Evolutionary conservation across 1,284 basidiomycete genomes (phyloP).

Genomic region (Vanrija pseudolonga): DNA sequence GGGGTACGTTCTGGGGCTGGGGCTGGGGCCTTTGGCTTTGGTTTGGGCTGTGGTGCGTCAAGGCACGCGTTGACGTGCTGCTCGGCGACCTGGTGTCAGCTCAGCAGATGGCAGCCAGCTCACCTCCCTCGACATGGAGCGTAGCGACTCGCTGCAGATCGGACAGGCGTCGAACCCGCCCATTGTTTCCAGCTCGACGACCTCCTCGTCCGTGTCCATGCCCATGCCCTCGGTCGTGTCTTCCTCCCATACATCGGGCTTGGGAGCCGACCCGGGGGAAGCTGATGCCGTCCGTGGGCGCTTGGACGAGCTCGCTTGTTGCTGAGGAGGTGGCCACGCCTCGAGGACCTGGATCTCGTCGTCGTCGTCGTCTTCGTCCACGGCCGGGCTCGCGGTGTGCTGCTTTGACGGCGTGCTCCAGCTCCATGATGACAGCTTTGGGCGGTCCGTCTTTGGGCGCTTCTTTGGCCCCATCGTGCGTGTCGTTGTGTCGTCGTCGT

Average conservation of each 20-base stretch:
- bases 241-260: conserved; percentile 13
- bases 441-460: no score
- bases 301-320: no score
- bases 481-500: no score
- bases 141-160: conserved; percentile 1
- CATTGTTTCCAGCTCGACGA: conserved; percentile 1
- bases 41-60: conserved; percentile 17
- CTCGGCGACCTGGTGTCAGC: conserved; percentile 27
- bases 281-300: no score
- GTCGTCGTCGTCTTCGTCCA: no score
- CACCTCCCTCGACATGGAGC: background rate
- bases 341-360: no score
- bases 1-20: background rate
- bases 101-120: background rate
- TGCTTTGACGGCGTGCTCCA: no score
- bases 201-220: conserved; percentile 42
- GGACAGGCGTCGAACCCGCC: background rate
- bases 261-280: no score
- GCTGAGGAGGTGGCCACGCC: no score
- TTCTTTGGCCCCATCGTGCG: no score
- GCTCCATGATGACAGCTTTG: no score
- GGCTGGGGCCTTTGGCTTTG: background rate
- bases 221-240: conserved; percentile 47
- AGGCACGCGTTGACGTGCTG: conserved; percentile 48
- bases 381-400: no score